These are phyloP conservation scores for Oxytropis ochrocephala DNA, from an alignment of 306 rosid genomes.

Conservation along the genomic window DNA sequence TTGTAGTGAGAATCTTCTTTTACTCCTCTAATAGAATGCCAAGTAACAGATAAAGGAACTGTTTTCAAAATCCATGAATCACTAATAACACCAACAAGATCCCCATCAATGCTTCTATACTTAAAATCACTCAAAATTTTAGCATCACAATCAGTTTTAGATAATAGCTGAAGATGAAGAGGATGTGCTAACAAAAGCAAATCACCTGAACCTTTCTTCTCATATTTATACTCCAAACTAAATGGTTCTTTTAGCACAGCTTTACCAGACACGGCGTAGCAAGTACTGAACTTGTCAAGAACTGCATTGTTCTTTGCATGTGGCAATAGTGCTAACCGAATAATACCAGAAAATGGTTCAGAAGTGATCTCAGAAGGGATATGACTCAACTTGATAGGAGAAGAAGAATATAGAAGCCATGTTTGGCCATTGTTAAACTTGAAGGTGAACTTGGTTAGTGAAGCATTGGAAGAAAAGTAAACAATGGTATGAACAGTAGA, in stretches of 20 bases:
- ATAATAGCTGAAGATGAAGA: conserved; percentile 57
- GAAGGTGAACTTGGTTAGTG: conserved; percentile 53
- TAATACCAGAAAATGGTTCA: conserved; percentile 49
- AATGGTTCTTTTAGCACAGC: conserved; percentile 53
- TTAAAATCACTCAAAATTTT: too few relatives aligned
- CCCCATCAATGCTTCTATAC: conserved; percentile 70
- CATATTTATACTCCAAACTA: conserved; percentile 63
- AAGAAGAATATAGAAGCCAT: conserved; percentile 70
- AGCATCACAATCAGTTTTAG: conserved; percentile 18
- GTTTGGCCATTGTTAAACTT: conserved; percentile 69
- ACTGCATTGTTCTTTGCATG: conserved; percentile 20
- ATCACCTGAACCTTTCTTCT: conserved; percentile 65
- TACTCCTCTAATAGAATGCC: conserved; percentile 78
- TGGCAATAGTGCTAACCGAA: conserved; percentile 63
- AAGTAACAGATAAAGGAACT: conserved; percentile 40
- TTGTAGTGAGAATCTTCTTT: too few relatives aligned
- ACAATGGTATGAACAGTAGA: conserved; percentile 62
- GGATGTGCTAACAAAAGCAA: conserved; percentile 81
- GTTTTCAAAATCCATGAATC: conserved; percentile 54
- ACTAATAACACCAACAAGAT: conserved; percentile 70
- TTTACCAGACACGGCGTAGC: conserved; percentile 75
- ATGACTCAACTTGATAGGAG: conserved; percentile 37
- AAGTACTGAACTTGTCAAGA: conserved; percentile 55
- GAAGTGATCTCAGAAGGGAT: conserved; percentile 45
- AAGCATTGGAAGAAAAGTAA: conserved; percentile 38